Evolutionary conservation across 331 rosid species (phyloP).

Genomic region (Erythrophleum ivorense): DNA sequence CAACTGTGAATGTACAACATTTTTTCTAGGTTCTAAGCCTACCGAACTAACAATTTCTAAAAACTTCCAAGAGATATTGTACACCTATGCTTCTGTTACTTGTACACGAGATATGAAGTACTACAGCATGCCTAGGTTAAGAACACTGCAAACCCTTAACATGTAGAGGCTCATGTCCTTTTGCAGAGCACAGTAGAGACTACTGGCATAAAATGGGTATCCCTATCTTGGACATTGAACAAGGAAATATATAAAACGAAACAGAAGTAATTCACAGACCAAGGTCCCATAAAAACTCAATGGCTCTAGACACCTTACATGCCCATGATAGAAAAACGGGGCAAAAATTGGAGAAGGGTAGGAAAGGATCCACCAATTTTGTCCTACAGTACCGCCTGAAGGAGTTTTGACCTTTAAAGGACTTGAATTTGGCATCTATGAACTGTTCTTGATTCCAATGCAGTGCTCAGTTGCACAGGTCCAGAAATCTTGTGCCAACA

Average conservation of each 20-base stretch:
- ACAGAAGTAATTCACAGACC: constrained; percentile 35
- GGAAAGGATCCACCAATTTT: background rate
- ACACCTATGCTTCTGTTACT: constrained; percentile 19
- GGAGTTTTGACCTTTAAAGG: constrained; percentile 30
- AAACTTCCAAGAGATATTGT: background rate
- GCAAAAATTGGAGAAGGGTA: constrained; percentile 11
- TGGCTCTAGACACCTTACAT: background rate
- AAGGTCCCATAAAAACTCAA: constrained; percentile 13
- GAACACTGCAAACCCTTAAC: background rate
- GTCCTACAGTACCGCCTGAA: background rate
- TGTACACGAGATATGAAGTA: constrained; percentile 20
- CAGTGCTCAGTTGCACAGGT: background rate
- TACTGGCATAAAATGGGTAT: constrained; percentile 30
- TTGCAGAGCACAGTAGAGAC: constrained; percentile 26
- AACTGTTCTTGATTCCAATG: constrained; percentile 26
- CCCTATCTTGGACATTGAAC: constrained; percentile 35
- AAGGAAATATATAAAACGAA: constrained; percentile 14
- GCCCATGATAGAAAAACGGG: background rate
- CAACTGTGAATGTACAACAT: constrained; percentile 35
- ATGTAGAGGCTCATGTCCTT: constrained; percentile 35
- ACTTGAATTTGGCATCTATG: constrained; percentile 33
- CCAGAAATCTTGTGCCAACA: background rate
- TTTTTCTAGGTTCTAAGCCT: constrained; percentile 36
- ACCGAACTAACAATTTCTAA: constrained; percentile 24
- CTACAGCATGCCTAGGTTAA: constrained; percentile 14